phyloP scores from a whole-genome alignment of 176 grass and related monocot genomes.

The Poa annua region DNA sequence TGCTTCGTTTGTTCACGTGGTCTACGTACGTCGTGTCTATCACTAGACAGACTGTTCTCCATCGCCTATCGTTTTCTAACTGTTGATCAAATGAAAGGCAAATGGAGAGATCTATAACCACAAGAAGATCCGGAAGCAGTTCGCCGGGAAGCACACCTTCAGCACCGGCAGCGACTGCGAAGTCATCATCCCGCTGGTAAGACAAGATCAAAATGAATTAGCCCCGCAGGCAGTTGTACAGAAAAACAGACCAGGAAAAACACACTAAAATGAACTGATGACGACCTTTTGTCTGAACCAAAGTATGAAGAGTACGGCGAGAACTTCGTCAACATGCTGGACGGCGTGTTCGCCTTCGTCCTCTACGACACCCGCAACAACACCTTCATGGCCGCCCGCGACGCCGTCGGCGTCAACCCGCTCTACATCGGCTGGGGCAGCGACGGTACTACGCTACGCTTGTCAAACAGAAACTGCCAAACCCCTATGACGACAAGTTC shows the following conservation, averaged over 20 bases:
- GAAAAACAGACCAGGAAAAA: not conserved
- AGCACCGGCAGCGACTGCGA: conserved; percentile 96
- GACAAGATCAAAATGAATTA: not conserved
- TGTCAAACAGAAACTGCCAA: not conserved
- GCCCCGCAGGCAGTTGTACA: not conserved
- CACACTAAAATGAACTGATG: not conserved
- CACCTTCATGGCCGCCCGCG: conserved; percentile 80
- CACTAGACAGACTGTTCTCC: no score
- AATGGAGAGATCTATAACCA: conserved; percentile 99
- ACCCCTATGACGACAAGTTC: no score
- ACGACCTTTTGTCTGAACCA: conserved; percentile 6
- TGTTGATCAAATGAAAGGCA: conserved; percentile 40
- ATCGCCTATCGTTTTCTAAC: not conserved
- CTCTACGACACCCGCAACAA: conserved; percentile 75
- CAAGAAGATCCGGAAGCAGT: conserved; percentile 73
- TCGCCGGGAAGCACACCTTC: conserved; percentile 66
- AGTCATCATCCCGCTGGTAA: conserved; percentile 94
- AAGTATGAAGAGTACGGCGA: conserved; percentile 96
- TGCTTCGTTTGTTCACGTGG: not conserved
- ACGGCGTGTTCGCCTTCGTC: conserved; percentile 98
- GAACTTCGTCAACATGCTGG: conserved; percentile 84
- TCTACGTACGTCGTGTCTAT: not conserved
- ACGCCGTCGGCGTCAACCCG: conserved; percentile 89
- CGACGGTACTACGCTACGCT: conserved; percentile 52
- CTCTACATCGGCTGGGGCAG: conserved; percentile 96